phyloP scores from a whole-genome alignment of 2,329 filamentous ascomycete genomes.

The Cercospora janseana region DNA sequence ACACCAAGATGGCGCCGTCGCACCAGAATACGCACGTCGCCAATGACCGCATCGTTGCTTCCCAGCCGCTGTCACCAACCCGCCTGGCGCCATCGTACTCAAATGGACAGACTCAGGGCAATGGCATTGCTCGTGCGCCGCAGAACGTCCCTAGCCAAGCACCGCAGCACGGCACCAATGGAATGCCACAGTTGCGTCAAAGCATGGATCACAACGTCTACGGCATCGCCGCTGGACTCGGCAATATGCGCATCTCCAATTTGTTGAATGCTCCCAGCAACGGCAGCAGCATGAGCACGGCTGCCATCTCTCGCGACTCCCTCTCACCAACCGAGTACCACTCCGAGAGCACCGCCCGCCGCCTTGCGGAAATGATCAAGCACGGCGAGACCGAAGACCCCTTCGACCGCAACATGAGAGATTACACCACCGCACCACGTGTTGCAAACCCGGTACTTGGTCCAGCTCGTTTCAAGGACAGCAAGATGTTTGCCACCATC shows the following conservation, averaged over 20 bases:
- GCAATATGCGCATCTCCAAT: conserved; percentile 8
- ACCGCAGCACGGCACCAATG: not conserved
- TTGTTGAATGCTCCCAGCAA: not conserved
- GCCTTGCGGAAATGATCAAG: conserved; percentile 20
- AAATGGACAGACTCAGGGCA: no score
- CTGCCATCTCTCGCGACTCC: not conserved
- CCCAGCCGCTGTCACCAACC: not conserved
- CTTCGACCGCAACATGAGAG: conserved; percentile 19
- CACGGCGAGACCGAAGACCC: conserved; percentile 23
- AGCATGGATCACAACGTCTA: not conserved
- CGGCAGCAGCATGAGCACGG: not conserved
- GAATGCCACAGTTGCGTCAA: not conserved
- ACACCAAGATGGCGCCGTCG: no score
- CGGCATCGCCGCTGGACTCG: conserved; percentile 3
- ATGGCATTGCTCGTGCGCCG: not conserved
- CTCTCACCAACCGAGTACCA: not conserved
- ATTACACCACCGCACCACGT: conserved; percentile 16
- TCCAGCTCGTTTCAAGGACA: conserved; percentile 30
- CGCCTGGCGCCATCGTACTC: no score
- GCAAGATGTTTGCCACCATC: conserved; percentile 21
- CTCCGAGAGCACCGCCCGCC: not conserved
- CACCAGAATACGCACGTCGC: no score
- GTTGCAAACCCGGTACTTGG: conserved; percentile 20
- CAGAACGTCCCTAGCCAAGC: not conserved
- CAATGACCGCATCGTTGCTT: no score